Conservation (phyloP, 2,329 filamentous ascomycete species). For the Alternaria longipes region DNA sequence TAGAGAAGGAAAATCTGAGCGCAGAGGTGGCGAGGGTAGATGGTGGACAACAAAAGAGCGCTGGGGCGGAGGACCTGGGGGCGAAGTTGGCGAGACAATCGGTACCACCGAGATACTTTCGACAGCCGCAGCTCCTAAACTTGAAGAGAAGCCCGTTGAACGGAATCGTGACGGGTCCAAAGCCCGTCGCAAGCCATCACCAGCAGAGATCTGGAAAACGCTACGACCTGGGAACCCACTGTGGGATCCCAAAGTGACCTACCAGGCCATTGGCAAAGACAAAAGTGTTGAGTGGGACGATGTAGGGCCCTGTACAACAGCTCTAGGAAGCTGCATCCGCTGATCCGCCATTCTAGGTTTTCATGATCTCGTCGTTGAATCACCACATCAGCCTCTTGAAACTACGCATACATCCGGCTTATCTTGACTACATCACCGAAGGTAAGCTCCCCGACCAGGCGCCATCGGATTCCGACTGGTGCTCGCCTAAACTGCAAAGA, state of each 20-base stretch:
- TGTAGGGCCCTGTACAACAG: slow-evolving; percentile 53
- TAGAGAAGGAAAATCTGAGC: slow-evolving; percentile 63
- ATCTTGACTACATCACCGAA: slow-evolving; percentile 63
- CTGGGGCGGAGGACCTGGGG: slow-evolving; percentile 65
- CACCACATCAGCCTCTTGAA: slow-evolving; percentile 69
- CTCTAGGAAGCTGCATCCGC: neutral
- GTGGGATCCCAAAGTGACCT: slow-evolving; percentile 67
- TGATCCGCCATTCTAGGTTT: slow-evolving; percentile 58
- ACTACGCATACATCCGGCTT: slow-evolving; percentile 65
- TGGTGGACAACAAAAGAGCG: slow-evolving; percentile 68
- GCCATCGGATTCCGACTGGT: slow-evolving; percentile 54
- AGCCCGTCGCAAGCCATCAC: slow-evolving; percentile 54
- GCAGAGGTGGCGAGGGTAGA: slow-evolving; percentile 62
- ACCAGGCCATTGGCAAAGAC: slow-evolving; percentile 66
- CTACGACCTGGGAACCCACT: slow-evolving; percentile 60
- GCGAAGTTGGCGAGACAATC: slow-evolving; percentile 52
- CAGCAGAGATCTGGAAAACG: slow-evolving; percentile 63
- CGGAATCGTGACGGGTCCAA: slow-evolving; percentile 42
- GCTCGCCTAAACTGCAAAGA: slow-evolving; percentile 62
- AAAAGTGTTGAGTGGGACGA: slow-evolving; percentile 60
- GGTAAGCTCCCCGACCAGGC: slow-evolving; percentile 47
- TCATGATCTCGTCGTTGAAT: slow-evolving; percentile 69
- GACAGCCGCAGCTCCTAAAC: slow-evolving; percentile 39
- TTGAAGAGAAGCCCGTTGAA: slow-evolving; percentile 47
- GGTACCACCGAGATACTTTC: slow-evolving; percentile 34